Percentiles rank a stretch among this genome's conserved stretches.
phyloP scores from a whole-genome alignment of 768 basidiomycete genomes.

The Xerocomus spinulosus region DNA sequence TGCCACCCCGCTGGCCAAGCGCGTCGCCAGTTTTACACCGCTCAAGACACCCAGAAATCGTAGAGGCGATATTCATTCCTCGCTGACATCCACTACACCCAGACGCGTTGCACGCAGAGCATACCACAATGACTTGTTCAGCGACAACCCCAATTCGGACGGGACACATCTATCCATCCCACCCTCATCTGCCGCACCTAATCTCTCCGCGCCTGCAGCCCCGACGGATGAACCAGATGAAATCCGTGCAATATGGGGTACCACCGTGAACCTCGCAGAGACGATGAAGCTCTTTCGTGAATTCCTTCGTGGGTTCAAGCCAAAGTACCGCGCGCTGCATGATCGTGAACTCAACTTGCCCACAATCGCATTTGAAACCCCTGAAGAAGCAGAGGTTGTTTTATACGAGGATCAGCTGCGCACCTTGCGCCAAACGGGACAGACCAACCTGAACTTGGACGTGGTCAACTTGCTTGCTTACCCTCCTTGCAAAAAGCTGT shows the following conservation, averaged over 20 bases:
- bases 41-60: constrained; percentile 44
- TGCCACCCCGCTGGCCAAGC: constrained; percentile 45
- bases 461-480: constrained; percentile 82
- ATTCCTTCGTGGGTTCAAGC: constrained; percentile 90
- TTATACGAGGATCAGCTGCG: constrained; percentile 80
- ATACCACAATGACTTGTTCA: constrained; percentile 20
- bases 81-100: constrained; percentile 32
- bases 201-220: constrained; percentile 56
- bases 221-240: constrained; percentile 76
- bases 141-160: constrained; percentile 50
- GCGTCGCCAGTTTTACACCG: constrained; percentile 23
- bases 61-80: constrained; percentile 26
- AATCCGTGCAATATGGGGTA: constrained; percentile 95
- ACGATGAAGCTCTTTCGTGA: constrained; percentile 88
- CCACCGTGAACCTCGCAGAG: constrained; percentile 87
- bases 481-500: constrained; percentile 77
- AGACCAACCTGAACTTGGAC: constrained; percentile 90
- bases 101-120: constrained; percentile 17
- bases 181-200: constrained; percentile 48
- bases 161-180: constrained; percentile 54
- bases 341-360: constrained; percentile 59
- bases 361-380: constrained; percentile 48
- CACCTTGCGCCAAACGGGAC: constrained; percentile 86
- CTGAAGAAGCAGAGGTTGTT: constrained; percentile 62
- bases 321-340: constrained; percentile 74